These are phyloP conservation scores for Trypethelium eluteriae DNA, from an alignment of 495 filamentous ascomycete genomes.

Conservation along the genomic window DNA sequence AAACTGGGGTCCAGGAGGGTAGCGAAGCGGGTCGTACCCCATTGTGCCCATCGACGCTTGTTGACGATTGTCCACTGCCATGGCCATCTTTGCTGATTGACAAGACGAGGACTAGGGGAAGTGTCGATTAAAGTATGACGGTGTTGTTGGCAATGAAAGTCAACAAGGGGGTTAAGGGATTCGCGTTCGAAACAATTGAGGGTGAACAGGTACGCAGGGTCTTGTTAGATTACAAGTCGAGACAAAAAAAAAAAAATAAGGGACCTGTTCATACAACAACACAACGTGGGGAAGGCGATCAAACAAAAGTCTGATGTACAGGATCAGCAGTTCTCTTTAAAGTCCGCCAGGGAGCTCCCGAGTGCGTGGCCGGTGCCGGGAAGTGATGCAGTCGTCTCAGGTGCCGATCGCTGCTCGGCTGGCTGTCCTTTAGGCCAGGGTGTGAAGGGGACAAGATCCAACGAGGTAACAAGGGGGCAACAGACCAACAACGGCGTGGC, in stretches of 20 bases:
- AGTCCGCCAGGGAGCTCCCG: constrained; percentile 6
- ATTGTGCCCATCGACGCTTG: constrained; percentile 66
- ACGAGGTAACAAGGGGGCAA: constrained; percentile 9
- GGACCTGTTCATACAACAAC: constrained; percentile 2
- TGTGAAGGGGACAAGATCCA: not conserved
- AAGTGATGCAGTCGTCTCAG: constrained; percentile 13
- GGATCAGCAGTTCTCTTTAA: constrained; percentile 12
- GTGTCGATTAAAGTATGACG: constrained; percentile 3
- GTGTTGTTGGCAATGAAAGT: not conserved
- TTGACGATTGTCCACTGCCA: constrained; percentile 75
- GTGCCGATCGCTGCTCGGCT: constrained; percentile 11
- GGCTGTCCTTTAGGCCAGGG: constrained; percentile 11
- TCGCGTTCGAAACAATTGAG: not conserved
- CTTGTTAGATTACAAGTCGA: constrained; percentile 10
- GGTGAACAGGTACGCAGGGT: not conserved
- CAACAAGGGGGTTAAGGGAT: not conserved
- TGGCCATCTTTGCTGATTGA: constrained; percentile 48
- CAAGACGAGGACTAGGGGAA: not conserved
- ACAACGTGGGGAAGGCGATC: constrained; percentile 11
- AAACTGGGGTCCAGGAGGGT: constrained; percentile 73
- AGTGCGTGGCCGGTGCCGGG: constrained; percentile 11
- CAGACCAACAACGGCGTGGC: constrained; percentile 11
- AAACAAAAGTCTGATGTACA: constrained; percentile 12
- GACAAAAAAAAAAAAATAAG: not conserved
- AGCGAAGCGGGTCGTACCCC: constrained; percentile 72